These are phyloP conservation scores for Coniochaeta ligniaria DNA, from an alignment of 2,329 filamentous ascomycete species.

Conservation along the genomic window DNA sequence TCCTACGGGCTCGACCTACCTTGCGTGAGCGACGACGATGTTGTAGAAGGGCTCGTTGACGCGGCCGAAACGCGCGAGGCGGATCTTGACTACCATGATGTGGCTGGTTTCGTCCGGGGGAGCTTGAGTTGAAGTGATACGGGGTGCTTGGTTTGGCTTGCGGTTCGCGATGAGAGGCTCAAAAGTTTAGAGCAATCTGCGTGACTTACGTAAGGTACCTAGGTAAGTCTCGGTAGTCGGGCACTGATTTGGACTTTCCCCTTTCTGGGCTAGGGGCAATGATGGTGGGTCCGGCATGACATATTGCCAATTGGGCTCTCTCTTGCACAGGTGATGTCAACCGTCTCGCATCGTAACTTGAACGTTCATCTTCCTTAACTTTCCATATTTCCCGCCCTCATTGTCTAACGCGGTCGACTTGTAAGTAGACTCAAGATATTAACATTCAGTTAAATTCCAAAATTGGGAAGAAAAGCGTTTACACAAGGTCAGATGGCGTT, in stretches of 20 bases:
- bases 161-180: not conserved
- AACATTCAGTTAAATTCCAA: not conserved
- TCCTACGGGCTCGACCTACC: slow-evolving; percentile 43
- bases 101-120: not conserved
- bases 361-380: no score
- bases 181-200: not conserved
- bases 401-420: no score
- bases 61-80: slow-evolving; percentile 88
- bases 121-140: not conserved
- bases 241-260: not conserved
- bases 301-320: not conserved
- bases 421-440: not conserved
- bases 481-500: not conserved
- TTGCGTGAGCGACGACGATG: slow-evolving; percentile 89
- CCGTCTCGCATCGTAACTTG: not conserved
- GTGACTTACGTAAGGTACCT: not conserved
- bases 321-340: not conserved
- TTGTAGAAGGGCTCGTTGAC: slow-evolving; percentile 91
- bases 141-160: not conserved
- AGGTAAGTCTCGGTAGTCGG: not conserved
- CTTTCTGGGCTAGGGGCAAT: no score
- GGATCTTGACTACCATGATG: slow-evolving; percentile 84
- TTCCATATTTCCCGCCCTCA: no score
- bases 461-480: not conserved
- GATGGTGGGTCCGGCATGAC: not conserved